Evolutionary conservation across 2,329 filamentous ascomycete species (phyloP).

Genomic region (Colletotrichum euphorbiae): DNA sequence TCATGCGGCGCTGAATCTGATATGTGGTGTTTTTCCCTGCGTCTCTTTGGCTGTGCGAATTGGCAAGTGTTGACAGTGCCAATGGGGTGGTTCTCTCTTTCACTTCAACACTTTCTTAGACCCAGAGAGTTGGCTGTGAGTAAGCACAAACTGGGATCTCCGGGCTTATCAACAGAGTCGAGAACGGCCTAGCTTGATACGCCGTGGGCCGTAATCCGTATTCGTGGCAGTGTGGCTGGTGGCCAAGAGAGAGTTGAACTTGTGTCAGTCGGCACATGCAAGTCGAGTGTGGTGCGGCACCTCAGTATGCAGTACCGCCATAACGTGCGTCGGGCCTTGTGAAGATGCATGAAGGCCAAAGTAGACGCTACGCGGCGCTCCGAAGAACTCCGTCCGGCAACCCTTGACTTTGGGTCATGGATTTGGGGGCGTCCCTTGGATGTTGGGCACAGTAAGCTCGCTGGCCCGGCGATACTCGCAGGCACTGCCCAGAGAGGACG

Average conservation of each 20-base stretch:
- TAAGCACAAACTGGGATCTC: slow-evolving; percentile 12
- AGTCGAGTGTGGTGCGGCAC: slow-evolving; percentile 1
- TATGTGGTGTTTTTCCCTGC: not conserved
- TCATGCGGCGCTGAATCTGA: not conserved
- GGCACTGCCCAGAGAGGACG: slow-evolving; percentile 2
- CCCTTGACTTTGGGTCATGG: not conserved
- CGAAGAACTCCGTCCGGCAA: not conserved
- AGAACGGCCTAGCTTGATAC: slow-evolving; percentile 5
- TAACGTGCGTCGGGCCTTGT: not conserved
- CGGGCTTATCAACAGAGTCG: not conserved
- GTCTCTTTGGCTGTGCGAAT: slow-evolving; percentile 10
- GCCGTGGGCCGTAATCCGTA: slow-evolving; percentile 15
- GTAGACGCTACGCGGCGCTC: slow-evolving; percentile 8
- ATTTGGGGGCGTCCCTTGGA: slow-evolving; percentile 23
- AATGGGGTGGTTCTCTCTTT: not conserved
- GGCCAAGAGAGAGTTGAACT: not conserved
- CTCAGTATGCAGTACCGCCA: slow-evolving; percentile 8
- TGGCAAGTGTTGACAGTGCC: slow-evolving; percentile 7
- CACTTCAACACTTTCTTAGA: not conserved
- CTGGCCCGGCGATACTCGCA: slow-evolving; percentile 9
- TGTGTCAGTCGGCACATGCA: slow-evolving; percentile 1
- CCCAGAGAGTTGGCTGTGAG: not conserved
- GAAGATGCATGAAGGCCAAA: not conserved
- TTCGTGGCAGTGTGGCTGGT: slow-evolving; percentile 37
- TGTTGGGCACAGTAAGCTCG: slow-evolving; percentile 20